Conservation (phyloP, 257 asterid species). For the Buddleja alternifolia region DNA sequence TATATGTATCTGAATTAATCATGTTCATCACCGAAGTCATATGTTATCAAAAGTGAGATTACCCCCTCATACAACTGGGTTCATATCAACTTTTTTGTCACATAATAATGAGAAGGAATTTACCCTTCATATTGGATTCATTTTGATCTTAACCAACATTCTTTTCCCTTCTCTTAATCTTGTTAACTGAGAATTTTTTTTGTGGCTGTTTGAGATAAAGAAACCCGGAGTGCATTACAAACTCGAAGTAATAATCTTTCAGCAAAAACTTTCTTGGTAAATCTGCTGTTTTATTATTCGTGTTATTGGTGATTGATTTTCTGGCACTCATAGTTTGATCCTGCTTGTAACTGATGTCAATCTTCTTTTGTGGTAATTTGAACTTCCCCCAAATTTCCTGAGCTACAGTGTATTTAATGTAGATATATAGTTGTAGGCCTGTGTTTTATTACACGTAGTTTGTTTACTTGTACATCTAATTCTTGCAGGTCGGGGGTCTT, state of each 20-base stretch:
- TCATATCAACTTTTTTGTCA: not conserved
- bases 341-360: conserved; percentile 9
- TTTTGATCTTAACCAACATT: not conserved
- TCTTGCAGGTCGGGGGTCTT: conserved; percentile 96
- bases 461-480: conserved; percentile 12
- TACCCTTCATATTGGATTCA: conserved; percentile 10
- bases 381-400: not conserved
- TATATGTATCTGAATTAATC: conserved; percentile 6
- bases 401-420: not conserved
- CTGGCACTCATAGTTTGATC: conserved; percentile 11
- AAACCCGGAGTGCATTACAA: conserved; percentile 4
- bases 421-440: not conserved
- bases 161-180: conserved; percentile 7
- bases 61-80: not conserved
- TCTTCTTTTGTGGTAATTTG: not conserved
- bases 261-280: not conserved
- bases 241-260: not conserved
- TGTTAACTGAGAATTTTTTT: not conserved
- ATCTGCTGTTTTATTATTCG: conserved; percentile 3
- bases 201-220: conserved; percentile 6
- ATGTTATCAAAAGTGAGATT: not conserved
- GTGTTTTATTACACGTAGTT: not conserved
- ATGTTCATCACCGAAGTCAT: not conserved
- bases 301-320: not conserved
- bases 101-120: conserved; percentile 10